phyloP scores from a whole-genome alignment of 2,329 filamentous ascomycete species.

The Cladosporium phlei region DNA sequence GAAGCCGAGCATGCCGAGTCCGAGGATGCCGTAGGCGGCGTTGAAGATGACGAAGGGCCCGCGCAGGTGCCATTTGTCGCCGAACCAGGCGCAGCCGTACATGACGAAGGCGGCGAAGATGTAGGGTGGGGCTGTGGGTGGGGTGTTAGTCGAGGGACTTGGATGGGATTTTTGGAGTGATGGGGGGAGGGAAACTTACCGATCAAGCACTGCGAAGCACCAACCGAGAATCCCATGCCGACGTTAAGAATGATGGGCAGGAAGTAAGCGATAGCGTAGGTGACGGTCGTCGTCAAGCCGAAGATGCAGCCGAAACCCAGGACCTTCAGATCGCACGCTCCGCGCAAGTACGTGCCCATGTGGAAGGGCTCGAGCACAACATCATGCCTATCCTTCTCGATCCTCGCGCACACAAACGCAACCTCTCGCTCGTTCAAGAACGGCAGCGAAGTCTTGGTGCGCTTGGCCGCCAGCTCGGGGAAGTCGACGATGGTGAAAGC shows the following conservation, averaged over 20 bases:
- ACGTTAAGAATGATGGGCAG: conserved; percentile 35
- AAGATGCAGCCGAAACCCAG: conserved; percentile 53
- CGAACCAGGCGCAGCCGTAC: conserved; percentile 27
- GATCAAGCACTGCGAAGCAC: conserved; percentile 30
- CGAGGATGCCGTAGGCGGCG: conserved; percentile 29
- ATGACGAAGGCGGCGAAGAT: conserved; percentile 34
- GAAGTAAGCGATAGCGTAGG: conserved; percentile 34
- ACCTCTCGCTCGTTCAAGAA: conserved; percentile 46
- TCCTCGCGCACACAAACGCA: conserved; percentile 46
- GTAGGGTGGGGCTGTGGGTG: conserved; percentile 27
- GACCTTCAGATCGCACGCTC: conserved; percentile 47
- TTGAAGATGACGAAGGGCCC: conserved; percentile 34
- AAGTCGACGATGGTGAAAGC: conserved; percentile 45
- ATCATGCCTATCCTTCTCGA: conserved; percentile 52
- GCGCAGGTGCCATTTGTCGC: conserved; percentile 33
- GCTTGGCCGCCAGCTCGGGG: conserved; percentile 37
- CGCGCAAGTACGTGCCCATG: conserved; percentile 30
- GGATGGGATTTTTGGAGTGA: not conserved
- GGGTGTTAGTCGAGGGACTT: not conserved
- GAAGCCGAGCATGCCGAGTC: conserved; percentile 33
- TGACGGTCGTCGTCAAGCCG: conserved; percentile 54
- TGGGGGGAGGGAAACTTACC: conserved; percentile 14
- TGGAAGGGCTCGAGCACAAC: conserved; percentile 46
- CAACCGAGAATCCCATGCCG: conserved; percentile 32
- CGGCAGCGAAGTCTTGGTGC: conserved; percentile 31